Evolutionary conservation across 2,329 filamentous ascomycete species (phyloP), one percentile per base, ranked within the genome.

Genomic region (Hyphodiscus sp.): DNA sequence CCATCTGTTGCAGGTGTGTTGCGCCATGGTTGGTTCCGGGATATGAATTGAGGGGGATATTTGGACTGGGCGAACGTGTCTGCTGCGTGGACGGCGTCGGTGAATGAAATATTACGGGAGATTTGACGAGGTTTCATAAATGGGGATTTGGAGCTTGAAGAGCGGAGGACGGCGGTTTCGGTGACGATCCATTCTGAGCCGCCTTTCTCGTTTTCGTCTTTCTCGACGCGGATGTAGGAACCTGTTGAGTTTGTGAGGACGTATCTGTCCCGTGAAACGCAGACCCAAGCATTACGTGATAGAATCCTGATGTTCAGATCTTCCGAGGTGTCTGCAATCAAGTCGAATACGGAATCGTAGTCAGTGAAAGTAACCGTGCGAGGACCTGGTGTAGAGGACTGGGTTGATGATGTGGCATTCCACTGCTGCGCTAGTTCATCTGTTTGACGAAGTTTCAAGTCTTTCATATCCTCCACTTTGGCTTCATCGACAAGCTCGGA

Each of bases 341-440:
- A 79, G 64, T 97, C 94, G 59, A 91, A 85, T n/a, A 99, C 84
- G 2, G 87, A 92, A 54, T 88, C 87, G 68, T 97, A 99, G 62
- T 96, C 89, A 8, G 89, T 92, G 65, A 97, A 95, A 0, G 82
- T 86, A 18, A 58, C 54, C 20, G 44, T 62, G 19, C 45, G 58
- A 16, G 41, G 59, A 43, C 45, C 55, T 18, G 54, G 43, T 3
- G 45, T 30, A 38, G 45, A 18, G 10, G 18, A 41, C 1, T 41
- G 11, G 23, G 50, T 49, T 2, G 38, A 18, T 10, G 41, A 33
- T 15, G 50, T 49, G 16, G 56, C 54, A 10, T 41, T 26, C 49
- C 57, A 29, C 13, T 58, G 50, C 58, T 56, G 20, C 61, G 61
- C 45, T 62, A 65, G 54, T 61, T 74, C 62, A 68, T 75, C 67